Evolutionary conservation across 1,284 basidiomycete species (phyloP), one percentile per base, ranked within the genome.

Genomic region (Irpex lacteus): DNA sequence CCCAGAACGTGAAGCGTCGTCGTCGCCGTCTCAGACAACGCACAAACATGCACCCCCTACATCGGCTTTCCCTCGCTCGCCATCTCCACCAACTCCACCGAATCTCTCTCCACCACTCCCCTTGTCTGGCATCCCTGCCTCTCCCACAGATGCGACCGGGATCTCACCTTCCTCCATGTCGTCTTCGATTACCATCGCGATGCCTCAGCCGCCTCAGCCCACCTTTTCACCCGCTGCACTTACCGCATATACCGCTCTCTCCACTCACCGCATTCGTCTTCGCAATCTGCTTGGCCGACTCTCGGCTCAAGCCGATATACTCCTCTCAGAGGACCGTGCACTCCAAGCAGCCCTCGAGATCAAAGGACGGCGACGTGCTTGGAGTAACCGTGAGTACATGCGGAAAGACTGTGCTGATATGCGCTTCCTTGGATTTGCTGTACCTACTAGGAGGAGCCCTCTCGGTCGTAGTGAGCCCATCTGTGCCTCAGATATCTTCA

Each of bases 361-460:
- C 59, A 79, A 82, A 66, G 79, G 80, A 61, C 76, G 81, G 15
- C 76, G 86, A 47, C 77, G 85, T 8, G 86, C 85, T 13, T 88
- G 86, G 86, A 74, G 80, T 56, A 83, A 82, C 68, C 73, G 77
- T 40, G 74, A 75, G 8, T 75, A 79, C 61, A 64, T 73, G 26
- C 76, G 75, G 19, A 71, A 75, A 5, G 50, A 53, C 50, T 53
- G 2, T 19, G 74, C 72, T 11, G 61, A 60, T 4, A 63, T 73
- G 55, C 65, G 68, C 6, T 69, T 76, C 18, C 67, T 79, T 62
- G 82, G 79, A 0, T 75, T 85, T 61, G 75, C 79, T 3, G 76
- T 74, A 52, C 82, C 84, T 0, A 79, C 78, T 66, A 73, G 73
- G 11, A 78, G 82, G 75, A 69, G 79, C 72, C 65, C 76, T 56